phyloP scores from a whole-genome alignment of 2,329 filamentous ascomycete species.

The Colletotrichum karsti region DNA sequence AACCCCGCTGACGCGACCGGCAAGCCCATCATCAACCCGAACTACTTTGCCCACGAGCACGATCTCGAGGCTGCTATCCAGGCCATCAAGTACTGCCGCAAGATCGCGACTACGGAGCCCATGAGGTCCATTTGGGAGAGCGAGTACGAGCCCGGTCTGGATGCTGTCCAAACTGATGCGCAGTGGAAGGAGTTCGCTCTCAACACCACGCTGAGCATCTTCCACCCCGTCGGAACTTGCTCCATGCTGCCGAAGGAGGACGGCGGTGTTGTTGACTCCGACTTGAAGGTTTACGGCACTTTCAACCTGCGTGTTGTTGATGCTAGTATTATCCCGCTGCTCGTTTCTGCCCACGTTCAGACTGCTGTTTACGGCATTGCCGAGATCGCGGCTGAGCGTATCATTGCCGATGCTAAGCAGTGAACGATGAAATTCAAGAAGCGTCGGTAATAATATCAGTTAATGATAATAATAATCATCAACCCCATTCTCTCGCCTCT shows the following conservation, averaged over 20 bases:
- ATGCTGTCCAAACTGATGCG: constrained; percentile 28
- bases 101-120: constrained; percentile 40
- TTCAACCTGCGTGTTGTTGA: constrained; percentile 58
- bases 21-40: constrained; percentile 43
- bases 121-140: constrained; percentile 38
- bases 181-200: constrained; percentile 31
- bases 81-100: constrained; percentile 41
- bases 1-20: constrained; percentile 39
- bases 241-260: constrained; percentile 54
- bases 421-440: neutral
- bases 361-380: constrained; percentile 61
- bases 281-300: constrained; percentile 56
- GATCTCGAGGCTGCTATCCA: constrained; percentile 38
- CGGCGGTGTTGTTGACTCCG: constrained; percentile 54
- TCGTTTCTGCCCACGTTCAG: constrained; percentile 56
- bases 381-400: constrained; percentile 50
- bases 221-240: constrained; percentile 53
- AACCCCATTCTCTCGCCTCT: too few species aligned
- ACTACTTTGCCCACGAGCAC: constrained; percentile 35
- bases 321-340: constrained; percentile 58
- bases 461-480: neutral
- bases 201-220: constrained; percentile 35
- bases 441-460: neutral
- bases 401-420: constrained; percentile 27
- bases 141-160: constrained; percentile 44